Evolutionary conservation across 257 asterid species (phyloP).

Genomic region (Nicotiana tomentosiformis): DNA sequence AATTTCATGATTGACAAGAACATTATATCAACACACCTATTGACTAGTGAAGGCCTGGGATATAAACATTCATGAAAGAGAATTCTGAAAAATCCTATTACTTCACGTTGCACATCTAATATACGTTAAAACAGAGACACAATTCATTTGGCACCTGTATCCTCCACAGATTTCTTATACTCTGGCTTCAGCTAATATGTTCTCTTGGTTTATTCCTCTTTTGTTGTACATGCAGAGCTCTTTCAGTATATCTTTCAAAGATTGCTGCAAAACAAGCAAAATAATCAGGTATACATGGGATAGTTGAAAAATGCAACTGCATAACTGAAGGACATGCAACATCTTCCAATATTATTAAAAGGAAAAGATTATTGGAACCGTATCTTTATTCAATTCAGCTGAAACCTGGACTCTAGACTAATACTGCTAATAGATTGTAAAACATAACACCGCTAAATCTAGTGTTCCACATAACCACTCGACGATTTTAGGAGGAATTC

Average conservation of each 20-base stretch:
- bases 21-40: background rate
- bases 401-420: background rate
- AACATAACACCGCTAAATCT: background rate
- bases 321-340: background rate
- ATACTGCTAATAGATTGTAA: background rate
- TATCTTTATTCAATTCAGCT: background rate
- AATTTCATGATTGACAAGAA: background rate
- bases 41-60: background rate
- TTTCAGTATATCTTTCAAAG: constrained; percentile 81
- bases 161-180: constrained; percentile 82
- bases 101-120: constrained; percentile 16
- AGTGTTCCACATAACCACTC: background rate
- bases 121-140: constrained; percentile 19
- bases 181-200: constrained; percentile 92
- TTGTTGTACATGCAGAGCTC: constrained; percentile 86
- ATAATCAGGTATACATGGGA: background rate
- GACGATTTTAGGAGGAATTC: background rate
- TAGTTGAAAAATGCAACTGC: background rate
- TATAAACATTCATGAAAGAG: background rate
- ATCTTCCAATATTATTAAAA: background rate
- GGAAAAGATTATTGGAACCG: background rate
- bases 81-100: background rate
- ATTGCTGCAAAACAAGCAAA: constrained; percentile 54
- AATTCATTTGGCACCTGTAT: constrained; percentile 61
- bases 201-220: constrained; percentile 87